Conservation (phyloP, 1,284 basidiomycete genomes). For the Kwoniella shivajii region DNA sequence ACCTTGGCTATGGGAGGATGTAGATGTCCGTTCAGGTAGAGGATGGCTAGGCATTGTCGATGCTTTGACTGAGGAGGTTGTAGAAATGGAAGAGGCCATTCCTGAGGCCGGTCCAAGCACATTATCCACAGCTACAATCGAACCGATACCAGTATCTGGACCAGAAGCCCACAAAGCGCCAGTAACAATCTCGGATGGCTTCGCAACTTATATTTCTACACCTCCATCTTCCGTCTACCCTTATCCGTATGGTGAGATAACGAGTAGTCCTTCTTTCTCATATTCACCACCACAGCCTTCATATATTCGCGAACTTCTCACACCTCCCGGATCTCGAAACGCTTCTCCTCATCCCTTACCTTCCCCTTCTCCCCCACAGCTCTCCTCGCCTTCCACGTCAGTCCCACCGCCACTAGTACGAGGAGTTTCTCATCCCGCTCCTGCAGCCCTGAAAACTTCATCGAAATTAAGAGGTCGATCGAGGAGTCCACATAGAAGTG, state of each 20-base stretch:
- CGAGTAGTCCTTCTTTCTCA: slow-evolving; percentile 5
- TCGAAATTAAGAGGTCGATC: slow-evolving; percentile 32
- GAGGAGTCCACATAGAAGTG: slow-evolving; percentile 28
- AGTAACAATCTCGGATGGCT: slow-evolving; percentile 2
- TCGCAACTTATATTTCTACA: not conserved
- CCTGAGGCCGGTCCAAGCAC: slow-evolving; percentile 12
- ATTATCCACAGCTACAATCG: not conserved
- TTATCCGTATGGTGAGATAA: slow-evolving; percentile 6
- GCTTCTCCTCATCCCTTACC: slow-evolving; percentile 29
- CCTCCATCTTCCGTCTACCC: slow-evolving; percentile 9
- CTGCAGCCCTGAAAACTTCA: slow-evolving; percentile 4
- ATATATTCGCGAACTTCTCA: slow-evolving; percentile 36
- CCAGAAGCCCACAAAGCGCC: slow-evolving; percentile 15
- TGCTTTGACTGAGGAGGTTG: slow-evolving; percentile 51
- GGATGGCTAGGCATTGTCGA: slow-evolving; percentile 55
- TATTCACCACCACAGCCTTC: slow-evolving; percentile 41
- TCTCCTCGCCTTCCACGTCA: not conserved
- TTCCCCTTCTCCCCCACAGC: not conserved
- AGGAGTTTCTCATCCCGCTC: slow-evolving; percentile 3
- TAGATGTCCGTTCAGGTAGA: slow-evolving; percentile 47
- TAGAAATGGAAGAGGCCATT: slow-evolving; percentile 22
- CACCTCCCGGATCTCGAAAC: slow-evolving; percentile 41
- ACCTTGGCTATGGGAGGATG: slow-evolving; percentile 53
- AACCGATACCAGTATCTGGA: slow-evolving; percentile 14
- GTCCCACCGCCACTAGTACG: slow-evolving; percentile 1